phyloP scores from a whole-genome alignment of 2,329 filamentous ascomycete species.

The Fusarium robinianum region DNA sequence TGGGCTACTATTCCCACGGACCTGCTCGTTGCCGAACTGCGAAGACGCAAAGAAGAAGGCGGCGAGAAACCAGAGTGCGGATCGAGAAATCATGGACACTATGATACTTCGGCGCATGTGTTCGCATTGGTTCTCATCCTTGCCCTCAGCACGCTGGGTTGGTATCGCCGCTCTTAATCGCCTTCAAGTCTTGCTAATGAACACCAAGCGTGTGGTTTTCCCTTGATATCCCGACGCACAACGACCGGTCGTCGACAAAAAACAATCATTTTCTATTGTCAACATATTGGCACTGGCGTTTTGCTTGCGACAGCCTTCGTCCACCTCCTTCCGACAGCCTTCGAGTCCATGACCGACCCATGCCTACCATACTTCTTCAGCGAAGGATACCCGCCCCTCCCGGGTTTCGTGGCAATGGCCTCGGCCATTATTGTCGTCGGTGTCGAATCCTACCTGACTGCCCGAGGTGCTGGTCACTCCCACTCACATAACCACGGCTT shows the following conservation, averaged over 20 bases:
- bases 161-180: too few species aligned
- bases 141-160: conserved; percentile 61
- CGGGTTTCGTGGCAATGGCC: conserved; percentile 80
- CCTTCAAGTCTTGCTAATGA: too few species aligned
- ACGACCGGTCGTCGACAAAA: conserved; percentile 62
- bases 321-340: conserved; percentile 72
- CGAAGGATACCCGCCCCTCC: conserved; percentile 75
- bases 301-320: conserved; percentile 87
- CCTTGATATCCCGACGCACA: conserved; percentile 64
- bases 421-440: conserved; percentile 81
- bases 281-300: conserved; percentile 81
- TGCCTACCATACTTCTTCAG: conserved; percentile 81
- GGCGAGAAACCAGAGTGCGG: conserved; percentile 56
- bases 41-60: conserved; percentile 49
- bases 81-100: conserved; percentile 56
- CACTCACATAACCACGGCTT: conserved; percentile 58
- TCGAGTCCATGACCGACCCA: conserved; percentile 67
- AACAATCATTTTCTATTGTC: conserved; percentile 66
- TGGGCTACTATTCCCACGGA: conserved; percentile 59
- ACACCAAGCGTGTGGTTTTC: conserved; percentile 64
- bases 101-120: conserved; percentile 70
- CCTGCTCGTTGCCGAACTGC: conserved; percentile 57
- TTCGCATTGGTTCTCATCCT: conserved; percentile 71
- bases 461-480: conserved; percentile 64
- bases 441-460: conserved; percentile 88